Evolutionary conservation across 106 monocot species (phyloP).

Genomic region (Dendrobium huoshanense): DNA sequence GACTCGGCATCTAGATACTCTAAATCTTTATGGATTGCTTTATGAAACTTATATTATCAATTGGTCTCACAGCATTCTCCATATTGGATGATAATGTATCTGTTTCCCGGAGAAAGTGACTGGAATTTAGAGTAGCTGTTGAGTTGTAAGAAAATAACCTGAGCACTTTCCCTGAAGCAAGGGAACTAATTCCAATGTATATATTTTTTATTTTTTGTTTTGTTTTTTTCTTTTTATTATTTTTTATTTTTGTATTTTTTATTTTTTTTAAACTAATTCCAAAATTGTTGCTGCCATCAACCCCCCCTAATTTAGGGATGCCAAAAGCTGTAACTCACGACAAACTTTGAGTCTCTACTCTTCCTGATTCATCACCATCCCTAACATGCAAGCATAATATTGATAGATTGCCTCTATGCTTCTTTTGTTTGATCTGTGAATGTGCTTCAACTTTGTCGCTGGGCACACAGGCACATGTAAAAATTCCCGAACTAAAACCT

Average conservation of each 20-base stretch:
- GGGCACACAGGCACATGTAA: slow-evolving; percentile 44
- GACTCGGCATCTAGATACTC: slow-evolving; percentile 95
- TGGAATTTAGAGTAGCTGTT: slow-evolving; percentile 75
- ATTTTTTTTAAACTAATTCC: slow-evolving; percentile 23
- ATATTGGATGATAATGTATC: slow-evolving; percentile 48
- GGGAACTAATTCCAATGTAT: slow-evolving; percentile 34
- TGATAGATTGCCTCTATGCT: slow-evolving; percentile 22
- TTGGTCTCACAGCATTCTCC: slow-evolving; percentile 58
- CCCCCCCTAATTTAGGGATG: slow-evolving; percentile 85
- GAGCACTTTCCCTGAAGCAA: slow-evolving; percentile 43
- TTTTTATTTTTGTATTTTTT: no score
- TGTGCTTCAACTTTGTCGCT: not conserved
- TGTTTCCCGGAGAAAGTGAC: slow-evolving; percentile 73
- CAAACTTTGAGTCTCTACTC: slow-evolving; percentile 1
- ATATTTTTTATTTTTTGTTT: no score
- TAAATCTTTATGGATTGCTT: slow-evolving; percentile 91
- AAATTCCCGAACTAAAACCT: slow-evolving; percentile 21
- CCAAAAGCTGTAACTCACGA: slow-evolving; percentile 31
- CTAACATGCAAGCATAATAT: slow-evolving; percentile 16
- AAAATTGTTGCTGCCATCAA: slow-evolving; percentile 37
- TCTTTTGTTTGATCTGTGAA: slow-evolving; percentile 9
- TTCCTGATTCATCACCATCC: slow-evolving; percentile 16
- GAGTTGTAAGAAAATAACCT: slow-evolving; percentile 59
- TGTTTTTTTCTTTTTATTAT: no score
- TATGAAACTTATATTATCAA: slow-evolving; percentile 97